Conservation (phyloP, 2,329 filamentous ascomycete genomes). For the Neopestalotiopsis clavispora region DNA sequence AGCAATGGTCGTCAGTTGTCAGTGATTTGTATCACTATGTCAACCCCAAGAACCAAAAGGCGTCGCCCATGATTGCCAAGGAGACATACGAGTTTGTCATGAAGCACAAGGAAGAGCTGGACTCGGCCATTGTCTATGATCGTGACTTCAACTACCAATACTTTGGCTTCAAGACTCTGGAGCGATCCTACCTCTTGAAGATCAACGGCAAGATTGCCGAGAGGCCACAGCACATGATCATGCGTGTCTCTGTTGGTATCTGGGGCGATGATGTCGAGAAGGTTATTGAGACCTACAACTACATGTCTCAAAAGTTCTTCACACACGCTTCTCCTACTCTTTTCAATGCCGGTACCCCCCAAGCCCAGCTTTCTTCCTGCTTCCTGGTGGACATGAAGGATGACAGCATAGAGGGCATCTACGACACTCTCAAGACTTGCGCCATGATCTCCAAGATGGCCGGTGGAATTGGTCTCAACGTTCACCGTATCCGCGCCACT, state of each 20-base stretch:
- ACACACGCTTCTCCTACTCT: constrained; percentile 97
- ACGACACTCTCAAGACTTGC: constrained; percentile 98
- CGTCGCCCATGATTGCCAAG: constrained; percentile 93
- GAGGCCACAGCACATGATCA: constrained; percentile 98
- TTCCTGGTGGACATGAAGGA: constrained; percentile 99
- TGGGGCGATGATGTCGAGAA: constrained; percentile 94
- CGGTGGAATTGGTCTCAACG: constrained; percentile 95
- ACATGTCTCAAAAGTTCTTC: constrained; percentile 99
- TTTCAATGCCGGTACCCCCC: constrained; percentile 96
- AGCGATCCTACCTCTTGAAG: constrained; percentile 95
- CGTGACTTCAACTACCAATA: constrained; percentile 99
- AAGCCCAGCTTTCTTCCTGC: constrained; percentile 94
- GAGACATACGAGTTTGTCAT: constrained; percentile 91
- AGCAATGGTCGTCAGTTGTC: constrained; percentile 97
- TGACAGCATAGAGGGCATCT: constrained; percentile 98
- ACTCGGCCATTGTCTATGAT: constrained; percentile 99
- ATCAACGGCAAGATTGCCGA: constrained; percentile 96
- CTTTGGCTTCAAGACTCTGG: constrained; percentile 99
- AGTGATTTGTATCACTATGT: constrained; percentile 93
- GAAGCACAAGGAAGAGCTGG: constrained; percentile 95
- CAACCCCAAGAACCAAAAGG: constrained; percentile 86
- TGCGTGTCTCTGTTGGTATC: constrained; percentile 97
- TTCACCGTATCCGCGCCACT: constrained; percentile 95
- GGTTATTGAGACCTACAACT: constrained; percentile 96
- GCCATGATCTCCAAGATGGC: constrained; percentile 99